These are phyloP conservation scores for Diddensiella santjacobensis DNA, from an alignment of 805 yeast genomes.

Conservation along the genomic window DNA sequence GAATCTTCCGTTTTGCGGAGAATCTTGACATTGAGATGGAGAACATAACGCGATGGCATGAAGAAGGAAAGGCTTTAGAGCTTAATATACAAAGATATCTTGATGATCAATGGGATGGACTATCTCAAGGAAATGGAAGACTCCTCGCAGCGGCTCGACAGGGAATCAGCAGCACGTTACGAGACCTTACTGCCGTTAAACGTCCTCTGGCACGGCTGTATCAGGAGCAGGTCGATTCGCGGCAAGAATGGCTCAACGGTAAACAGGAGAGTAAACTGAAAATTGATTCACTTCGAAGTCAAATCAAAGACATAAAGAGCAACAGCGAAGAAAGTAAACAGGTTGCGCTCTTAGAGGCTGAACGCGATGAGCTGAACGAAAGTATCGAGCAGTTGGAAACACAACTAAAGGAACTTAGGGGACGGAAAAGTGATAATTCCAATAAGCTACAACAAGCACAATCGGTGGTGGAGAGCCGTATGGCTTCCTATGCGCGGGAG, in stretches of 20 bases:
- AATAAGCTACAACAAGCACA: conserved; percentile 2
- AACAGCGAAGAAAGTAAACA: conserved; percentile 3
- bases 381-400: conserved; percentile 22
- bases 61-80: not conserved
- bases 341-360: conserved; percentile 13
- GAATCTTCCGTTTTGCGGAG: no score
- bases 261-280: conserved; percentile 5
- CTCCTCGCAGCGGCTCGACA: conserved; percentile 14
- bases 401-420: conserved; percentile 13
- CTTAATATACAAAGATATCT: conserved; percentile 16
- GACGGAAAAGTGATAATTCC: conserved; percentile 12
- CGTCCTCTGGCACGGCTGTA: conserved; percentile 13
- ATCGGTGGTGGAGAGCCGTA: conserved; percentile 12
- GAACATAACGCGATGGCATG: not conserved
- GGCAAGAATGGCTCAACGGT: conserved; percentile 11
- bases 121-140: conserved; percentile 13
- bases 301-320: conserved; percentile 1
- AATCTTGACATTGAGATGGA: no score
- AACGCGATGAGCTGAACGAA: conserved; percentile 11
- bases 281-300: conserved; percentile 5
- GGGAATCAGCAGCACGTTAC: conserved; percentile 18
- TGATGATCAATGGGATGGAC: conserved; percentile 23
- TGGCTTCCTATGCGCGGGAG: conserved; percentile 12
- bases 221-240: conserved; percentile 5
- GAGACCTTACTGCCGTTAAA: conserved; percentile 13